phyloP scores from a whole-genome alignment of 2,329 filamentous ascomycete species.

The Venturia nashicola region DNA sequence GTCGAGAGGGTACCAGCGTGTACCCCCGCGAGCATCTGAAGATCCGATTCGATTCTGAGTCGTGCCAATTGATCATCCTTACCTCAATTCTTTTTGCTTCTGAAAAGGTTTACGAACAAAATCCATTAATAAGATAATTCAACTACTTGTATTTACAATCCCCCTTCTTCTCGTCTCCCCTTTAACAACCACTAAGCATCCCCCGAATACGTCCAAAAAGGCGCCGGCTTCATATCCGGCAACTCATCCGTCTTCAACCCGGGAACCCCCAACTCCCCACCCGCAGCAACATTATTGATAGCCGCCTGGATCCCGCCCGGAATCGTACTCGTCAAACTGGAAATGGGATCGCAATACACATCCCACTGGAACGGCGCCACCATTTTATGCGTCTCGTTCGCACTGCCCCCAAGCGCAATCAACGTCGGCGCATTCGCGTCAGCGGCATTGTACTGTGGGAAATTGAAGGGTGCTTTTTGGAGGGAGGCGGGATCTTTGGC shows the following conservation, averaged over 20 bases:
- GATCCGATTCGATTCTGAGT: too few relatives aligned
- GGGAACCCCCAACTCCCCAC: background rate
- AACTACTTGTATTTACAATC: too few relatives aligned
- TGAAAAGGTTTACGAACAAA: too few relatives aligned
- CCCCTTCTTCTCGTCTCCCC: too few relatives aligned
- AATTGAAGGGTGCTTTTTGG: background rate
- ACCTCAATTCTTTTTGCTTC: too few relatives aligned
- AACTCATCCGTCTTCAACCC: background rate
- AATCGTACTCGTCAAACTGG: constrained; percentile 1
- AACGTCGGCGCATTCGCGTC: background rate
- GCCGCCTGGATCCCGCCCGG: background rate
- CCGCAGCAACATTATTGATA: background rate
- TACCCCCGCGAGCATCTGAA: too few relatives aligned
- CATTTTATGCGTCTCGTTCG: background rate
- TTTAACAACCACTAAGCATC: background rate
- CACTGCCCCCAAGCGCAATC: background rate
- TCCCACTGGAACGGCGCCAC: background rate
- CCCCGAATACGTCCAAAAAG: background rate
- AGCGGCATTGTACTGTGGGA: background rate
- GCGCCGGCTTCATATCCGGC: background rate
- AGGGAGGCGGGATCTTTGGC: constrained; percentile 9
- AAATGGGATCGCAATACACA: background rate
- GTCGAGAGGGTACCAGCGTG: too few relatives aligned
- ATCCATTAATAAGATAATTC: too few relatives aligned
- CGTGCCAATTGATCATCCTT: too few relatives aligned